Conservation (phyloP, 306 rosid species). For the Dryas octopetala region DNA sequence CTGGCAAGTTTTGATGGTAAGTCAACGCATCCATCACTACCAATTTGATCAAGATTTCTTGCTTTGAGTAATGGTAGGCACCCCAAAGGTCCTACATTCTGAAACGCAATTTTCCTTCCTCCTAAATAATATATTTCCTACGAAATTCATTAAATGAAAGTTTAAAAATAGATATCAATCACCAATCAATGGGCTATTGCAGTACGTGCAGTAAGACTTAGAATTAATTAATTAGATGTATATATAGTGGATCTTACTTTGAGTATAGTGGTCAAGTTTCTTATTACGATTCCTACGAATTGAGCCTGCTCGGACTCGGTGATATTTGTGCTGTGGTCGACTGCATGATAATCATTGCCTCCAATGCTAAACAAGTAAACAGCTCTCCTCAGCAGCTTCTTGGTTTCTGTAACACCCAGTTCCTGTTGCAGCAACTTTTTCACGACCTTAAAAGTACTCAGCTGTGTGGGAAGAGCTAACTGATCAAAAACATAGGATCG, state of each 20-base stretch:
- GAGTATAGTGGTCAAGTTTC: background rate
- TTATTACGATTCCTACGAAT: slow-evolving; percentile 11
- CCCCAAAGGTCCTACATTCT: slow-evolving; percentile 31
- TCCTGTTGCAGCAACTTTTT: background rate
- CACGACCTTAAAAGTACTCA: background rate
- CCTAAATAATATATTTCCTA: slow-evolving; percentile 1
- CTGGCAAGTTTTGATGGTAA: slow-evolving; percentile 20
- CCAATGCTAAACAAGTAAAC: slow-evolving; percentile 16
- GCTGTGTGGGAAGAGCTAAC: slow-evolving; percentile 4
- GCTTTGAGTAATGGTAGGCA: slow-evolving; percentile 28
- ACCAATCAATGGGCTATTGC: too few relatives aligned
- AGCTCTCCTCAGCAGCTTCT: background rate
- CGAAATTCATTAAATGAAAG: too few relatives aligned
- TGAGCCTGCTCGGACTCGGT: background rate
- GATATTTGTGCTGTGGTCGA: background rate
- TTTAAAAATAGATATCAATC: too few relatives aligned
- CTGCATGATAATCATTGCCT: background rate
- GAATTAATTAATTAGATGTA: too few relatives aligned
- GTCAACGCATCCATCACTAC: slow-evolving; percentile 24
- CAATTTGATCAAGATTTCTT: slow-evolving; percentile 1
- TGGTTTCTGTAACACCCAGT: background rate
- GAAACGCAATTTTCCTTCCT: slow-evolving; percentile 15
- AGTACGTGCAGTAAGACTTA: too few relatives aligned
- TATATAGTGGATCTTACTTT: background rate
- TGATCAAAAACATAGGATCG: background rate